Evolutionary conservation across 1,284 basidiomycete species (phyloP), one percentile per base, ranked within the genome.

Genomic region (Mycosarcoma maydis): DNA sequence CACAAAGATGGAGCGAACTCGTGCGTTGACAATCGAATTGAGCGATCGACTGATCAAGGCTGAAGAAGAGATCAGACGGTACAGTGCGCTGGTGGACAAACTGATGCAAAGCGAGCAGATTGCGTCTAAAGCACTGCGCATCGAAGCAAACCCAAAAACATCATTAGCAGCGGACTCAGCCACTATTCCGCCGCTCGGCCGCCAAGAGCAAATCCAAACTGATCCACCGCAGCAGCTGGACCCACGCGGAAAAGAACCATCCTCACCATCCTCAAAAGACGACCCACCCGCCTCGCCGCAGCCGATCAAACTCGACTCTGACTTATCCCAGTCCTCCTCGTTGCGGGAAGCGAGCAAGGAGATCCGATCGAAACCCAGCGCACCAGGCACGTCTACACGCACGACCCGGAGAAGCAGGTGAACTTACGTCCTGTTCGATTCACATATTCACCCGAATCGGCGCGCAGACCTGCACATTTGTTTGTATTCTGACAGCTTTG

Each of bases 31-130:
- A 9, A 60, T 65, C 22, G 53, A 64, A n/a, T 30, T 70, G 19
- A 59, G 56, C 33, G 53, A 70, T 44, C 43, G 67, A 8, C 22
- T 70, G 26, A 64, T 70, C 48, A 51, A 50, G 26, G 67, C 57
- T 4, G 67, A 70, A 29, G 39, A 49, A 6, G 60, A 56, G 38
- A 64, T 70, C 24, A 37, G 51, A 17, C 16, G 45, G 27, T 60
- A 60, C 27, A 48, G 48, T 19, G 40, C 39, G 5, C 29, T 53
- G 26, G 41, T 67, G 6, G 29, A 67, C 24, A 9, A 34, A 30
- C 22, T 67, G 29, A 16, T 61, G 30, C 16, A 29, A 11, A 38
- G n/a, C 20, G 37, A 42, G 22, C 10, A 8, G 8, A 9, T 11
- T 23, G 19, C 3, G 33, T 3, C 20, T 10, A 7, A 17, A 41